Base-by-base conservation (phyloP, 2,329 filamentous ascomycete genomes). In the Sclerotinia sclerotiorum region DNA sequence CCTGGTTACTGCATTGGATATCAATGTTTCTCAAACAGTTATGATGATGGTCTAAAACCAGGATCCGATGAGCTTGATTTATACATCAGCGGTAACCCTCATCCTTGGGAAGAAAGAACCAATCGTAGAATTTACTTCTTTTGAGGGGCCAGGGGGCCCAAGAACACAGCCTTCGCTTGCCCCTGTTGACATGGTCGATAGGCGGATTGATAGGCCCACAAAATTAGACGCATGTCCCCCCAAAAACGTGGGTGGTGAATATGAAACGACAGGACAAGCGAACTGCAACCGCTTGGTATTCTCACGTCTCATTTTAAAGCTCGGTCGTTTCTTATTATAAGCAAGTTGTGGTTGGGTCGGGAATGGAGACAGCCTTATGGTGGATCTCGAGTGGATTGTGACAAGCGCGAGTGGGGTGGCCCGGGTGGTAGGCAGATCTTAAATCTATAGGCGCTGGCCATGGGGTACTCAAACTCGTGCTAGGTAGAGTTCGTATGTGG, bases 341-440 rank as follows among this genome's bases (percentile, higher is more conserved):
- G 32, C 17, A 39, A 27, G 13, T 4, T 42, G 13, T 63, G 60
- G 60, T 51, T 63, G 60, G 29, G 15, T 51, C 60, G 32, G 46
- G 48, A 63, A 63, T 24, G 21, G 60, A 63, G 46, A 63, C 60
- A 63, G 60, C 60, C 60, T 52, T 63, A 63, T 51, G 46, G 60
- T 63, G 46, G 60, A 51, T 63, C 48, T 21, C 60, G 60, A 15
- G n/a, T 63, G 58, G 58, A 49, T 49, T 62, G 44, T 49, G 44
- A 35, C 58, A 62, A 62, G 58, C 58, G 58, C 58, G 27, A 49
- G 58, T 62, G 58, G 58, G 29, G 60, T 62, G 46, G 29, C 46
- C 29, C 8, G 6, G 15, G 32, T 63, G 32, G 60, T 27, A 63
- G 46, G 60, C 60, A 63, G 29, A 63, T 63, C 60, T 39, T n/a